Evolutionary conservation across 1,139 yeast genomes (phyloP).

Genomic region (Kodamaea fungicola): DNA sequence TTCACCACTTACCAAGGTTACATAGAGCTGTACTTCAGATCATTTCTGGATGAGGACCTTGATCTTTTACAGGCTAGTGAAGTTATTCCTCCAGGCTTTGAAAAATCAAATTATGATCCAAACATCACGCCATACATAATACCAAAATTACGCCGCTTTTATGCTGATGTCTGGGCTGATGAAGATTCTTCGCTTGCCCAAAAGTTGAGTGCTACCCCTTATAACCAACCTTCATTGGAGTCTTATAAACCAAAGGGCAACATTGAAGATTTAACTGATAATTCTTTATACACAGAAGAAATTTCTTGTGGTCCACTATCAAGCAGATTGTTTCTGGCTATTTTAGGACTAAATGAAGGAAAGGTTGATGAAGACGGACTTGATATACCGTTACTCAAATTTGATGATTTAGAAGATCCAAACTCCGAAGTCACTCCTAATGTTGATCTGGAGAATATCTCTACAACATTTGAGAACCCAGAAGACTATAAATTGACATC

Average conservation of each 20-base stretch:
- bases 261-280: conserved; percentile 58
- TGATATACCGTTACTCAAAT: conserved; percentile 15
- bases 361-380: conserved; percentile 24
- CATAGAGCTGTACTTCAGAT: conserved; percentile 80
- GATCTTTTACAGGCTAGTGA: conserved; percentile 64
- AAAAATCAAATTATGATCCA: conserved; percentile 55
- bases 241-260: conserved; percentile 61
- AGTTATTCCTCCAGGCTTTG: conserved; percentile 52
- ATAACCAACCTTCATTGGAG: conserved; percentile 37
- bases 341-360: conserved; percentile 54
- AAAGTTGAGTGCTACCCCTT: conserved; percentile 38
- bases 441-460: conserved; percentile 23
- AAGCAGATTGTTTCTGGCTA: conserved; percentile 78
- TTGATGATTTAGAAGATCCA: conserved; percentile 13
- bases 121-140: conserved; percentile 65
- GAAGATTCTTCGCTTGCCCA: conserved; percentile 58
- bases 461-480: conserved; percentile 34
- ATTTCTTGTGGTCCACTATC: conserved; percentile 92
- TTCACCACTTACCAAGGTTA: conserved; percentile 83
- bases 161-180: conserved; percentile 81
- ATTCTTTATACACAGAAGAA: conserved; percentile 63
- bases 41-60: conserved; percentile 75
- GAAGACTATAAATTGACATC: conserved; percentile 35
- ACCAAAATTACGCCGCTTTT: conserved; percentile 81
- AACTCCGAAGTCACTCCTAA: conserved; percentile 5